phyloP scores from a whole-genome alignment of 1,139 yeast genomes.

The Saccharomyces hybrid region DNA sequence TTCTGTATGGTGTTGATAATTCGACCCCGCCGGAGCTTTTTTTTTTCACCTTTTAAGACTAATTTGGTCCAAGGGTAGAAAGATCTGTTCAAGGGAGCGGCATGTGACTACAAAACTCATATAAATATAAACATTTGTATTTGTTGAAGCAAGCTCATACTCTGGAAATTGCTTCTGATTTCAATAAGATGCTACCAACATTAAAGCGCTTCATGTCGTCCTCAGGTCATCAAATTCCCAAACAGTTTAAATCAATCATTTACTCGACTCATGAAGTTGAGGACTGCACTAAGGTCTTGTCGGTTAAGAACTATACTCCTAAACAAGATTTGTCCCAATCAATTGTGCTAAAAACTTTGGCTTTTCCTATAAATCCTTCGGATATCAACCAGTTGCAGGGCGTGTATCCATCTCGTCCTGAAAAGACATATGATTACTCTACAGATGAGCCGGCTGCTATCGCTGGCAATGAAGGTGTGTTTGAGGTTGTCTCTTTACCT shows the following conservation, averaged over 20 bases:
- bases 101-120: not conserved
- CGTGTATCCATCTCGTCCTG: slow-evolving; percentile 83
- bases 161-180: not conserved
- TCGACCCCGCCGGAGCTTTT: not conserved
- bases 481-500: slow-evolving; percentile 75
- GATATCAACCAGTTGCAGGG: slow-evolving; percentile 88
- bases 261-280: slow-evolving; percentile 27
- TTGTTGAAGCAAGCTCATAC: not conserved
- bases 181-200: not conserved
- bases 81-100: not conserved
- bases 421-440: slow-evolving; percentile 45
- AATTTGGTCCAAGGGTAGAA: not conserved
- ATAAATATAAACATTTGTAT: not conserved
- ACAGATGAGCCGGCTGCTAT: slow-evolving; percentile 60
- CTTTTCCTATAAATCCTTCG: slow-evolving; percentile 89
- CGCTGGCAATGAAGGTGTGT: slow-evolving; percentile 92
- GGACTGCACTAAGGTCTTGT: slow-evolving; percentile 23
- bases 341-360: slow-evolving; percentile 42
- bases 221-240: slow-evolving; percentile 13
- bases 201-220: slow-evolving; percentile 4
- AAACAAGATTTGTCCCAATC: slow-evolving; percentile 20
- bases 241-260: slow-evolving; percentile 25
- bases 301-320: slow-evolving; percentile 25
- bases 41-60: not conserved
- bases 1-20: not conserved